Evolutionary conservation across 257 asterid species (phyloP), one percentile per base, ranked within the genome.

Genomic region (Mentha longifolia): DNA sequence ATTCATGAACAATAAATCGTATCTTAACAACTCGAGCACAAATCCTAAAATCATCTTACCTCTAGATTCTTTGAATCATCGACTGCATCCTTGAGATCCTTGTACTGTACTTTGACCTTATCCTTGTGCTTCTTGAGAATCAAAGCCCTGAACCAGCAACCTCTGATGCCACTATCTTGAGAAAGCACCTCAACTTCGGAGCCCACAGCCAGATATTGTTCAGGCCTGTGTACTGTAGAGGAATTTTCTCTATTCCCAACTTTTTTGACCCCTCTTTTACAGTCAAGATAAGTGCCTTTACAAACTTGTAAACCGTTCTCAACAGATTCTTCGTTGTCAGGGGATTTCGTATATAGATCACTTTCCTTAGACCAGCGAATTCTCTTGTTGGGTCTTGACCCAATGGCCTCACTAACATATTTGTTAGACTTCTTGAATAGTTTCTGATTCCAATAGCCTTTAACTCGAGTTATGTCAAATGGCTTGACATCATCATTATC

Each of bases 71-170:
- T 84, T 15, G 87, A 74, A 10, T 90, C 96, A 39, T 92, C 96
- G 10, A 55, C 63, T 31, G 96, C 96, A 84, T 92, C 97, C 80
- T 83, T 85, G 71, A 90, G 54, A 76, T 88, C 96, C 70, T 76
- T 84, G 77, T 92, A 92, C 72, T 61, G 80, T 17, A 92, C 81
- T 87, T 90, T 92, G 71, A 90, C 89, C 79, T 84, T 92, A 56
- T 88, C 83, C 57, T 85, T 88, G 78, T 80, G 84, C 74, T 68
- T 90, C 86, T 90, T 92, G 28, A 88, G 76, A 47, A 92, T 85
- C 76, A 17, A 39, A 68, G 89, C 97, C 85, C 95, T 79, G 52
- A 88, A 92, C 98, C 98, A 92, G 85, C 93, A 92, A 4, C 98
- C 98, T 64, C 93, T 82, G 64, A 92, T 78, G 55, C 97, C 97